These are phyloP conservation scores for Vigna trinervia DNA, from an alignment of 306 rosid genomes.

Conservation along the genomic window DNA sequence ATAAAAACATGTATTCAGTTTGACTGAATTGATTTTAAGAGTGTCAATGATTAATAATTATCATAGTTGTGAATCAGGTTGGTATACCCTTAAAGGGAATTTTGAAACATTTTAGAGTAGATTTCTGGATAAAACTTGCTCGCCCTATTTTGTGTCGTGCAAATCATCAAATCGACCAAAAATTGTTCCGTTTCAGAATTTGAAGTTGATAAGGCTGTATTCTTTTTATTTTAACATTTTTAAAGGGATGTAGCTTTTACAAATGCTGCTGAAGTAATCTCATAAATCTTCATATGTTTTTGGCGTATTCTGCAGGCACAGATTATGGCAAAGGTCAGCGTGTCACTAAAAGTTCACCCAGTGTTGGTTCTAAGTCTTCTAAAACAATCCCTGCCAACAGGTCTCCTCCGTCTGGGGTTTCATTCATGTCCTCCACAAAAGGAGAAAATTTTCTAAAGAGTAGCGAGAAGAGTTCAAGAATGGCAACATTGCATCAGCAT, in stretches of 20 bases:
- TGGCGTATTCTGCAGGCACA: constrained; percentile 46
- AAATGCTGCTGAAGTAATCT: constrained; percentile 27
- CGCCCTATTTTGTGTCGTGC: background rate
- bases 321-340: constrained; percentile 60
- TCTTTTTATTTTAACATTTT: background rate
- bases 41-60: background rate
- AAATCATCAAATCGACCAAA: background rate
- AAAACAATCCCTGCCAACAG: constrained; percentile 65
- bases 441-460: constrained; percentile 49
- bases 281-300: constrained; percentile 30
- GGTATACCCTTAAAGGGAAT: no score
- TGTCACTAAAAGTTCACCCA: constrained; percentile 51
- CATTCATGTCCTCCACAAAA: constrained; percentile 52
- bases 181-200: constrained; percentile 7
- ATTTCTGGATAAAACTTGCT: background rate
- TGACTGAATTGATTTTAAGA: background rate
- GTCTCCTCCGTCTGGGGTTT: constrained; percentile 67
- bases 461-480: constrained; percentile 52
- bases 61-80: background rate
- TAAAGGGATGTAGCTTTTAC: constrained; percentile 13
- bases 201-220: background rate
- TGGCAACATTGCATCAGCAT: constrained; percentile 46
- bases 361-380: constrained; percentile 53
- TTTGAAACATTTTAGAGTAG: background rate
- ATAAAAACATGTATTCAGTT: no score